Conservation (phyloP, 208 protist genomes). For the Wallacemonas sp. region DNA sequence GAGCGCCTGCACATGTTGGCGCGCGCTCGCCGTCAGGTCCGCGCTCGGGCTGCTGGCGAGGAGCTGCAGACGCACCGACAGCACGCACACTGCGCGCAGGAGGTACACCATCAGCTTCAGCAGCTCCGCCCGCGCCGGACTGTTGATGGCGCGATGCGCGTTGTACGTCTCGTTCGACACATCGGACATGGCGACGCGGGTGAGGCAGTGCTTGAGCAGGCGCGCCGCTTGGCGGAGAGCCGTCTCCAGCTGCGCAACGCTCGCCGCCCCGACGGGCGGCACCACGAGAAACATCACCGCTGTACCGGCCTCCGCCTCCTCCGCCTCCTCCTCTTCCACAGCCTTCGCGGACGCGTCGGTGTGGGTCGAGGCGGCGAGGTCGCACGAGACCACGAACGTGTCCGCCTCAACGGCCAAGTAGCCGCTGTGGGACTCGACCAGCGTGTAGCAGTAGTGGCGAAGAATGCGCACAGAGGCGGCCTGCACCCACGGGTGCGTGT, state of each 20-base stretch:
- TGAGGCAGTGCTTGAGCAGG: conserved; percentile 47
- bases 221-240: conserved; percentile 1
- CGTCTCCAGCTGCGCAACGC: neutral
- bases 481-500: conserved; percentile 87
- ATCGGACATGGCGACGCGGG: conserved; percentile 66
- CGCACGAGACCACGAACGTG: neutral
- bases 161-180: conserved; percentile 80
- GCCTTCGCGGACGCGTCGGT: neutral
- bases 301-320: neutral
- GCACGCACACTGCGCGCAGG: conserved; percentile 35
- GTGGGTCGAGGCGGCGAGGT: neutral
- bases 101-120: conserved; percentile 78
- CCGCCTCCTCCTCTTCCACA: no score
- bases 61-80: conserved; percentile 26
- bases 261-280: neutral
- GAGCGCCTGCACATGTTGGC: conserved; percentile 4
- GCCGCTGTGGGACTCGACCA: conserved; percentile 53
- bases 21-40: neutral
- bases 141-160: conserved; percentile 68
- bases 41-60: neutral
- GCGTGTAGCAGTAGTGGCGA: conserved; percentile 75
- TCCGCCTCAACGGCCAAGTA: conserved; percentile 38
- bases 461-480: conserved; percentile 69
- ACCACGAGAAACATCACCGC: conserved; percentile 11
- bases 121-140: conserved; percentile 59